These are phyloP conservation scores for Termitomyces sp. DNA, from an alignment of 768 basidiomycete genomes.

Conservation along the genomic window DNA sequence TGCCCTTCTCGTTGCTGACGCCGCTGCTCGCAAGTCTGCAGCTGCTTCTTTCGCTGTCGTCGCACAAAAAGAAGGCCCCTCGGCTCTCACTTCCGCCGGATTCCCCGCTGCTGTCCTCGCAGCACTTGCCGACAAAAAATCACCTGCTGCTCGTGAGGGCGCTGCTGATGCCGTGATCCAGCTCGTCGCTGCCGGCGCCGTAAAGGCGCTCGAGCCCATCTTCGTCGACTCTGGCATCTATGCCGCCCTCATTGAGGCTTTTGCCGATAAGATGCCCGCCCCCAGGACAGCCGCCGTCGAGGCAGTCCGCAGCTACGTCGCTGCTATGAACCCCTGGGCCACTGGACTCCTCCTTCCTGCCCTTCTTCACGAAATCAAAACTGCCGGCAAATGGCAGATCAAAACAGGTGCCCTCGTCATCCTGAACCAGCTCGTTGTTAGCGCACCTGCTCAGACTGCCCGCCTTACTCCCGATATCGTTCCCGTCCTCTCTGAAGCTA, in stretches of 20 bases:
- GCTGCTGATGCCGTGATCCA: constrained; percentile 70
- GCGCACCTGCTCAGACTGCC: constrained; percentile 79
- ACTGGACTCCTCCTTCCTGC: constrained; percentile 77
- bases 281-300: constrained; percentile 83
- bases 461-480: constrained; percentile 94
- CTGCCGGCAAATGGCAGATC: constrained; percentile 96
- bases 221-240: constrained; percentile 88
- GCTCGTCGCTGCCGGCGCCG: constrained; percentile 66
- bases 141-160: constrained; percentile 85
- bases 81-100: constrained; percentile 64
- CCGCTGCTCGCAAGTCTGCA: constrained; percentile 72
- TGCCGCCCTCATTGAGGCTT: constrained; percentile 81
- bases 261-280: constrained; percentile 92
- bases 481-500: constrained; percentile 89
- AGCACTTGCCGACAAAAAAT: constrained; percentile 95
- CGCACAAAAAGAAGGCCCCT: constrained; percentile 82
- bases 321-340: constrained; percentile 88
- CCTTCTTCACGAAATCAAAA: constrained; percentile 90
- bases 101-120: constrained; percentile 75
- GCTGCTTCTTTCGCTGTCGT: constrained; percentile 65
- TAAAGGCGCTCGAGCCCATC: constrained; percentile 82
- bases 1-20: constrained; percentile 82
- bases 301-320: constrained; percentile 73
- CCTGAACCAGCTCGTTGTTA: constrained; percentile 83
- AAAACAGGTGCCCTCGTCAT: constrained; percentile 84